A percentile compares a stretch with the other conserved stretches of the same genome.
These are phyloP conservation scores for Arachnopeziza araneosa DNA, from an alignment of 2,329 filamentous ascomycete genomes.

Conservation along the genomic window DNA sequence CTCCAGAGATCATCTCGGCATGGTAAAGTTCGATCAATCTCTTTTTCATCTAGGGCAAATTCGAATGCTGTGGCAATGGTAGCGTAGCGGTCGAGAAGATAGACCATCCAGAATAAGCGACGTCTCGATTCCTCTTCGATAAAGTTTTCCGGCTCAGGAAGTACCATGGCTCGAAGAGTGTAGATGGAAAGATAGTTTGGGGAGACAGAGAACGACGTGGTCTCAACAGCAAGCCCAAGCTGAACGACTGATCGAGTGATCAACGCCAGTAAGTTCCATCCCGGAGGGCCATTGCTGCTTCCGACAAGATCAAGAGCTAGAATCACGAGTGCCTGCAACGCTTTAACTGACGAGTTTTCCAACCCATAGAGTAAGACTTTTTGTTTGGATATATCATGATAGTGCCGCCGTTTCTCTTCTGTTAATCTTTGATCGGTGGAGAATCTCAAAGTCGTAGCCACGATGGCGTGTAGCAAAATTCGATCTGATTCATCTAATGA, in stretches of 20 bases:
- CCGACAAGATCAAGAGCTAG: conserved; percentile 80
- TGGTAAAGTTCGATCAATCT: conserved; percentile 81
- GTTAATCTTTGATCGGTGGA: conserved; percentile 72
- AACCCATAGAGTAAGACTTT: conserved; percentile 82
- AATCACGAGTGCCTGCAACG: conserved; percentile 81
- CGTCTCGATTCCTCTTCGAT: conserved; percentile 85
- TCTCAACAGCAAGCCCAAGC: conserved; percentile 77
- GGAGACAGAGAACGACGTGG: conserved; percentile 70
- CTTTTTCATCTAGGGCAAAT: conserved; percentile 81
- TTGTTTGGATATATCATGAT: conserved; percentile 77
- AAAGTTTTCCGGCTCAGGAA: conserved; percentile 78
- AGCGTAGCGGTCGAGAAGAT: conserved; percentile 82
- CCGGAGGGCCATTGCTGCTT: conserved; percentile 81
- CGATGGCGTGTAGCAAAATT: conserved; percentile 80
- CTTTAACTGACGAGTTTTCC: conserved; percentile 84
- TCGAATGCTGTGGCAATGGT: conserved; percentile 90
- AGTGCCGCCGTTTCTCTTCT: conserved; percentile 65
- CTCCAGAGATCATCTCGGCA: conserved; percentile 84
- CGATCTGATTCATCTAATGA: conserved; percentile 75
- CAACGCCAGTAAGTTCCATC: conserved; percentile 85
- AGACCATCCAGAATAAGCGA: conserved; percentile 90
- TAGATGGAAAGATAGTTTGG: conserved; percentile 83
- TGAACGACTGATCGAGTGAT: conserved; percentile 88
- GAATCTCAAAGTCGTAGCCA: conserved; percentile 80
- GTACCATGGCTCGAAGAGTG: conserved; percentile 76